These are phyloP conservation scores for Rhododendron kiyosumense DNA, from an alignment of 148 eudicot species.

Conservation along the genomic window DNA sequence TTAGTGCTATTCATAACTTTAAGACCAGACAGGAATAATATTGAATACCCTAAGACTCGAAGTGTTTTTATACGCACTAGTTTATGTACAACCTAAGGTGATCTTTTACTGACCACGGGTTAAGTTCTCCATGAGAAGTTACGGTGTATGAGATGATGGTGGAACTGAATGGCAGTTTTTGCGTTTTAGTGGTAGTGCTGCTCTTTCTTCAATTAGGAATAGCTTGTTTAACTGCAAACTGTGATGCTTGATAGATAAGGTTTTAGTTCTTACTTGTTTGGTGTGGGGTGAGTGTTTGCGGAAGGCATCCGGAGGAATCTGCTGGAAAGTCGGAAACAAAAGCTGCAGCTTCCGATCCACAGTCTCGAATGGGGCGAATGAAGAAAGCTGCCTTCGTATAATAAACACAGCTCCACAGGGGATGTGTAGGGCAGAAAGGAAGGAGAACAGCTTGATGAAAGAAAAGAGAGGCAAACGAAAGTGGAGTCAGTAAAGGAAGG, in stretches of 20 bases:
- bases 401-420: neutral
- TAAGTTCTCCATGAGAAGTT: neutral
- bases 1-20: neutral
- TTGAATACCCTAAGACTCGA: neutral
- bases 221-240: constrained; percentile 1
- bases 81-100: neutral
- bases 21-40: neutral
- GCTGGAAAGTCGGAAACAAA: neutral
- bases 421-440: neutral
- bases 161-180: constrained; percentile 4
- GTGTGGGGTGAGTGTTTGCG: neutral
- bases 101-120: neutral
- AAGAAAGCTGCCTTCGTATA: neutral
- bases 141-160: neutral
- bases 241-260: neutral
- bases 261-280: neutral
- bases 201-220: neutral
- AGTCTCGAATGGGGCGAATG: neutral
- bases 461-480: neutral
- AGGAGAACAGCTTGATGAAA: neutral
- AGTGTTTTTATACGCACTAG: neutral
- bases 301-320: neutral
- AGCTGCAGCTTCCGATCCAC: neutral
- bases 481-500: neutral
- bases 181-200: neutral